A percentile compares a stretch with the other conserved stretches of the same genome.
These are phyloP conservation scores for Yamadazyma kanchanaburiensis DNA, from an alignment of 1,139 yeast species.

Conservation along the genomic window DNA sequence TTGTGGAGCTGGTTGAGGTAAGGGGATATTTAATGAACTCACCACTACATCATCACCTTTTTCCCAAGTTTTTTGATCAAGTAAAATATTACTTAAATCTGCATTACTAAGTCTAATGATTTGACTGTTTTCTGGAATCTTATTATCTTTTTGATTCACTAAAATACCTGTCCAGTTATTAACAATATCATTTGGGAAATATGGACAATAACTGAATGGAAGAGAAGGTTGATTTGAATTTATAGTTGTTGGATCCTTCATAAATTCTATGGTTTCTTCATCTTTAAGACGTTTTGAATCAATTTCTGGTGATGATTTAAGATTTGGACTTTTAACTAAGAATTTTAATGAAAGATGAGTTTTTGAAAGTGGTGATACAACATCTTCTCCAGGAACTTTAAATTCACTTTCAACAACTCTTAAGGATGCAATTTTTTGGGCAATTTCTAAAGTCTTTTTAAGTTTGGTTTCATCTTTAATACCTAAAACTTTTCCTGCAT, in stretches of 20 bases:
- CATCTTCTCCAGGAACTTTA: conserved; percentile 82
- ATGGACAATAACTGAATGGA: conserved; percentile 67
- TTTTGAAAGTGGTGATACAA: conserved; percentile 71
- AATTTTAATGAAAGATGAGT: conserved; percentile 76
- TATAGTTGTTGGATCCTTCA: conserved; percentile 68
- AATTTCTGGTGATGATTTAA: conserved; percentile 56
- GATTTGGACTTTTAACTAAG: conserved; percentile 66
- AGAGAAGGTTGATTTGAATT: conserved; percentile 64
- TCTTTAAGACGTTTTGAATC: conserved; percentile 33
- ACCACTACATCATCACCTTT: conserved; percentile 51
- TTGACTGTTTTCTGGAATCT: conserved; percentile 60
- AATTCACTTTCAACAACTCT: conserved; percentile 71
- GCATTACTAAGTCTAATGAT: conserved; percentile 55
- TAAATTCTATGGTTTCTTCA: conserved; percentile 57
- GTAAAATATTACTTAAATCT: conserved; percentile 53
- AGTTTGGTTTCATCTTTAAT: conserved; percentile 45
- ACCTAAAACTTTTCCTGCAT: conserved; percentile 57
- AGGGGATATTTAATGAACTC: conserved; percentile 71
- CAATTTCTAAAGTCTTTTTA: conserved; percentile 53
- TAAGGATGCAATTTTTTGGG: conserved; percentile 64
- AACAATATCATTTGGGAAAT: conserved; percentile 57
- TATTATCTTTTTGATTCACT: conserved; percentile 70
- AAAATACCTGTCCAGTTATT: conserved; percentile 69
- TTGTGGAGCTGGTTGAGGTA: conserved; percentile 70
- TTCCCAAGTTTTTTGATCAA: conserved; percentile 47